phyloP scores from a whole-genome alignment of 768 basidiomycete genomes.

The Mrakia frigida region DNA sequence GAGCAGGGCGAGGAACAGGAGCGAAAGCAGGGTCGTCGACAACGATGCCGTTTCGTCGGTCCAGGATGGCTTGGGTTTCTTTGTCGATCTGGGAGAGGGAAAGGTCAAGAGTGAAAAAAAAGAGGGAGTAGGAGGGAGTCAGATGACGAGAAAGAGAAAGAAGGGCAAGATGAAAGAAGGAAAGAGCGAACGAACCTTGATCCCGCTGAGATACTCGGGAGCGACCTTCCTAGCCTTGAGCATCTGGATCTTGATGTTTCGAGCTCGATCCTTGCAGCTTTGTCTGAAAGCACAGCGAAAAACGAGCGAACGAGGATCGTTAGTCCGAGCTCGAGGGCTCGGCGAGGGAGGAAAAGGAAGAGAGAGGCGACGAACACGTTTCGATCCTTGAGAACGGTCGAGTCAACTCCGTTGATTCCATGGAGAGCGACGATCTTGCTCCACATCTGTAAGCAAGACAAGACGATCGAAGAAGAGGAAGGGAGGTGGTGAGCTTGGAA shows the following conservation, averaged over 20 bases:
- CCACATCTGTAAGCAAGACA: too few relatives aligned
- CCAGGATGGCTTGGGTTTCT: background rate
- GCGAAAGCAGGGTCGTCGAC: background rate
- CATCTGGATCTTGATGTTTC: conserved; percentile 11
- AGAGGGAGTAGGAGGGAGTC: background rate
- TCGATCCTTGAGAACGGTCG: conserved; percentile 1
- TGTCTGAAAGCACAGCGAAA: background rate
- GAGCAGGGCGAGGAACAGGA: background rate
- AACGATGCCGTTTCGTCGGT: background rate
- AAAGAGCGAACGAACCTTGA: background rate
- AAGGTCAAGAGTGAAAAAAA: background rate
- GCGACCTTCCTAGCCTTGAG: background rate
- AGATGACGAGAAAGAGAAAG: background rate
- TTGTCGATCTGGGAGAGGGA: background rate
- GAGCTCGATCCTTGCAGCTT: conserved; percentile 2
- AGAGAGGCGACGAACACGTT: background rate
- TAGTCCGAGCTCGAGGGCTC: background rate
- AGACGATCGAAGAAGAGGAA: too few relatives aligned
- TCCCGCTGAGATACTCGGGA: background rate
- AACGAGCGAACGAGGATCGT: background rate
- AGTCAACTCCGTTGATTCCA: background rate
- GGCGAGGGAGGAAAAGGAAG: background rate
- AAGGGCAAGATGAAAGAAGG: background rate
- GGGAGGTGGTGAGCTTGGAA: background rate
- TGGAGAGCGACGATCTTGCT: conserved; percentile 1